Base-by-base conservation (phyloP, 148 eudicot species). In the Chenopodium berlandieri region DNA sequence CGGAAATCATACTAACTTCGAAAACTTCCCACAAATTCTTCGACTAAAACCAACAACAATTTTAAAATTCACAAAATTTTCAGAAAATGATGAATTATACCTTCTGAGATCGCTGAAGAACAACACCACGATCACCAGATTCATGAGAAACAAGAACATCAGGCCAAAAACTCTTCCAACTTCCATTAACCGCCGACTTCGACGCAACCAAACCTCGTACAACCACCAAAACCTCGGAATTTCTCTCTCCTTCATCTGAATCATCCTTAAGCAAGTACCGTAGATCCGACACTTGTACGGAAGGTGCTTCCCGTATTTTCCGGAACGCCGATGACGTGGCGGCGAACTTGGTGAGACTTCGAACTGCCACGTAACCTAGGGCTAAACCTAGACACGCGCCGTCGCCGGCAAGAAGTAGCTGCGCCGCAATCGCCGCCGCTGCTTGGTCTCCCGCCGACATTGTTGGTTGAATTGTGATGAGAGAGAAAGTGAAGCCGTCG, bases 401-500 rank as follows among this genome's bases (percentile, higher is more conserved):
- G 89, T 95, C 98, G 30, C 89, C 97, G 9, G 91, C 92, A 22
- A 90, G 65, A 9, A 89, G 89, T 9, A 92, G 58, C 16, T 92
- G 93, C 23, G 92, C 81, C 0, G 90, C 78, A 3, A 86, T 75
- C 13, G 94, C 94, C 52, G 89, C 89, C 34, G 89, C 89, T 0
- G 90, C 90, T 78, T 88, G 93, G 75, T 95, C 93, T 76, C 87
- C 85, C 1, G 89, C 82, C n/a, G 98, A 93, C 98, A 95, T 95
- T 65, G 60, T 7, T 27, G 19, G 9, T 50, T 37, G 10, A 16
- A 17, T 16, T 14, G 19, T 17, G 22, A 56, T 56, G 7, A 56
- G 62, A 17, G n/a, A 56, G 63, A 2, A 2, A 22, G 71, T 4
- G 52, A 37, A 9, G 50, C 48, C 1, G 58, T 20, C 58, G 77